Evolutionary conservation across 169 alveolate species (phyloP).

Genomic region (Plasmodium sp.): DNA sequence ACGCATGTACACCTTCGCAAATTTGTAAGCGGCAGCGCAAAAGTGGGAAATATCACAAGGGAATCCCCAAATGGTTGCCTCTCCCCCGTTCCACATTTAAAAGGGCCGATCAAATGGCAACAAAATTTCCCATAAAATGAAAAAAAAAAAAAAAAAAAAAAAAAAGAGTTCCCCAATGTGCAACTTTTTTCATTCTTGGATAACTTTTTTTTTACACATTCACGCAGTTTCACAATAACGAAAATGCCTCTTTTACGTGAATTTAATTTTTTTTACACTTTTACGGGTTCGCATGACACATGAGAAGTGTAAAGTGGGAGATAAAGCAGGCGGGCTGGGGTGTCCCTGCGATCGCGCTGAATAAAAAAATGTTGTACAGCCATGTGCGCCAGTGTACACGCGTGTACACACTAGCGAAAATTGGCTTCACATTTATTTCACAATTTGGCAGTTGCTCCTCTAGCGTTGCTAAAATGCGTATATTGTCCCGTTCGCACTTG

Average conservation of each 20-base stretch:
- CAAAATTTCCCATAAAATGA: neutral
- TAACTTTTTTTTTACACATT: neutral
- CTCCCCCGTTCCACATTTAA: neutral
- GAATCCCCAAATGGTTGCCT: neutral
- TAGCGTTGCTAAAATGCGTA: neutral
- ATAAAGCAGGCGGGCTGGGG: neutral
- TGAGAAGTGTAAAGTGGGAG: neutral
- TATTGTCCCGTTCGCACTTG: neutral
- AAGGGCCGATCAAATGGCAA: neutral
- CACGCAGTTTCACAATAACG: neutral
- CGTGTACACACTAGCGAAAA: neutral
- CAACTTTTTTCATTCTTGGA: neutral
- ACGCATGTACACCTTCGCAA: neutral
- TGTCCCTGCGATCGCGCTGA: neutral
- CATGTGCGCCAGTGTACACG: neutral
- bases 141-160: neutral
- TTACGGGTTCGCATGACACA: neutral
- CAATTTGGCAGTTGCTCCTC: neutral
- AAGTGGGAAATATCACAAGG: neutral
- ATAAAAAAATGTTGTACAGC: neutral
- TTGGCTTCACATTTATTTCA: neutral
- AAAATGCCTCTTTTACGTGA: neutral
- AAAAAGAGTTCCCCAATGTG: neutral
- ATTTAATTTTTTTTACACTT: neutral
- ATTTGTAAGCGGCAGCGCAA: neutral